phyloP scores from a whole-genome alignment of 768 basidiomycete genomes.

The Boletus pseudo-olivaceus region DNA sequence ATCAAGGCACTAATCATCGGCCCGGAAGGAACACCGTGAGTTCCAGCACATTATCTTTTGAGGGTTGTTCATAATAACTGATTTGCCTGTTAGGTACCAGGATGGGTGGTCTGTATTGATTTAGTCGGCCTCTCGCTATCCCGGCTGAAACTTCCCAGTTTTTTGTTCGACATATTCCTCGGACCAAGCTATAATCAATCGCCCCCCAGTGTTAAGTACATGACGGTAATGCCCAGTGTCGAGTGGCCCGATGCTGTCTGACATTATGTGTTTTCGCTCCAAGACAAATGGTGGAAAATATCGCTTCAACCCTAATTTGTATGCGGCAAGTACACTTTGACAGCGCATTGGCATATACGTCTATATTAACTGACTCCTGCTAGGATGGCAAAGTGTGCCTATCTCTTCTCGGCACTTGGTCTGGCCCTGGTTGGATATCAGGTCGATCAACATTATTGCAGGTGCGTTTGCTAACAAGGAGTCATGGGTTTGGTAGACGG shows the following conservation, averaged over 20 bases:
- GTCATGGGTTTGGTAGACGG: not conserved
- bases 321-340: conserved; percentile 55
- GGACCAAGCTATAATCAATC: conserved; percentile 84
- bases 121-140: not conserved
- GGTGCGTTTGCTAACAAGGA: conserved; percentile 35
- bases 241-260: conserved; percentile 6
- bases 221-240: conserved; percentile 41
- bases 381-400: conserved; percentile 94
- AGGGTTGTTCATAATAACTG: not conserved
- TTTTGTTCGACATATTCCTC: conserved; percentile 90
- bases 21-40: conserved; percentile 90
- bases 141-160: conserved; percentile 34
- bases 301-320: conserved; percentile 93
- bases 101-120: conserved; percentile 74
- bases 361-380: not conserved
- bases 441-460: conserved; percentile 89
- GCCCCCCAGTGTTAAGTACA: conserved; percentile 74
- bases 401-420: conserved; percentile 89
- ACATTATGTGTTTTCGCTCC: not conserved
- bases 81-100: conserved; percentile 55
- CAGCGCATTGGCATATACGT: not conserved
- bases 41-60: conserved; percentile 11
- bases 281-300: conserved; percentile 86
- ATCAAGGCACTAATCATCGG: conserved; percentile 92
- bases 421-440: conserved; percentile 88